Base-by-base conservation (phyloP, 2,329 filamentous ascomycete species). In the Colletotrichum sp. region DNA sequence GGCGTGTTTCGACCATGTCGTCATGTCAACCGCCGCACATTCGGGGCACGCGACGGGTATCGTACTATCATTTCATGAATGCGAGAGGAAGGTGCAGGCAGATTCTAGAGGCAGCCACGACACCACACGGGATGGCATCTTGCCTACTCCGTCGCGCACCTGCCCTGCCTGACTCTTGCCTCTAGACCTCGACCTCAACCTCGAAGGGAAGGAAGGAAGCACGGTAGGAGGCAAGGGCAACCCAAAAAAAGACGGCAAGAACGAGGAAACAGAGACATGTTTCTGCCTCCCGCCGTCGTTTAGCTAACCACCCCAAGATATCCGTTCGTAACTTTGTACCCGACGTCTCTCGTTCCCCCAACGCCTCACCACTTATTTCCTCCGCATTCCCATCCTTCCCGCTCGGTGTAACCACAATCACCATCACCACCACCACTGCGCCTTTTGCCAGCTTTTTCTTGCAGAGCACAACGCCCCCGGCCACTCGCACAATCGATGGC, bases 11-110 rank as follows among this genome's bases (percentile, higher is more conserved):
- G 39, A 18, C 24, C 62, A 68, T 76, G 73, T 63, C 64, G 73
- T 76, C 73, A 72, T 76, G 44, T 73, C 64, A 59, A 65, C 57
- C 36, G 34, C 21, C 64, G 62, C 39, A 39, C 36, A 68, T 44
- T 24, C 8, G 36, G 39, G 26, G 59, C 59, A 65, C 57, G 64
- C 44, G 72, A 68, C 52, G 21, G 10, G 49, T 67, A 39, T 71
- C 28, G 26, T 60, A 34, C 66, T 74, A n/a, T 30, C 59, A 30
- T 30, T 32, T 62, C 16, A 21, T 34, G 28, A 30, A 28, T 8
- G 21, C 52, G 52, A 13, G 30, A 7, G 59, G 59, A 34, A 62
- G 59, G 28, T 13, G 59, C 59, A 12, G 59, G 59, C 59, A 12
- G 59, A 36, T 30, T 44, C 18, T 44, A 44, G 18, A 44, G 39